These are phyloP conservation scores for Kluyveromyces sp. DNA, from an alignment of 1,139 yeast genomes.

Conservation along the genomic window DNA sequence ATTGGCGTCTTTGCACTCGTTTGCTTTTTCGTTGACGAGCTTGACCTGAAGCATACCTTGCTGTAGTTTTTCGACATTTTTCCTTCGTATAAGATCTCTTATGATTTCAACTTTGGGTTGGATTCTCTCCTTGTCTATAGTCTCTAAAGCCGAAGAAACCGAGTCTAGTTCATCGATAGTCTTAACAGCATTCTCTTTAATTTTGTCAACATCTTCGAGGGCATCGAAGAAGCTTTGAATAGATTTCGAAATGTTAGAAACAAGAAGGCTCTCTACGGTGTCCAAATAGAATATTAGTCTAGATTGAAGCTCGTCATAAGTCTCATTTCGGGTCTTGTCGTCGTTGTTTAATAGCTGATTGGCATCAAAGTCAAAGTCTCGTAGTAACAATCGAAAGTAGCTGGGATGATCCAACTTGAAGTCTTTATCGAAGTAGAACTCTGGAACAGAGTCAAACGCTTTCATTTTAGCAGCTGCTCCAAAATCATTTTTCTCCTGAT, in stretches of 20 bases:
- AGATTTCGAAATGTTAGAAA: constrained; percentile 76
- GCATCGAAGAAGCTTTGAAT: constrained; percentile 82
- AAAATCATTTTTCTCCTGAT: constrained; percentile 14
- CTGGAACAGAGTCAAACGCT: constrained; percentile 45
- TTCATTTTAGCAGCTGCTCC: constrained; percentile 9
- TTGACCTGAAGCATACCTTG: constrained; percentile 60
- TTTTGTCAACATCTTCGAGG: constrained; percentile 60
- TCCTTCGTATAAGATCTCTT: constrained; percentile 45
- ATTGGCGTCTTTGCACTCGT: constrained; percentile 46
- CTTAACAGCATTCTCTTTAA: constrained; percentile 49
- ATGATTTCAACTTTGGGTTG: constrained; percentile 48
- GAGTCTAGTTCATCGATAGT: constrained; percentile 45
- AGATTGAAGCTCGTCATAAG: constrained; percentile 60
- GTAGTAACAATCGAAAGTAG: constrained; percentile 63
- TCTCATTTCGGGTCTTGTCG: constrained; percentile 17
- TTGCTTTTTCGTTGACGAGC: constrained; percentile 42
- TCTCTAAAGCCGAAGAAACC: constrained; percentile 39
- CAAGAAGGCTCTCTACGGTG: constrained; percentile 71
- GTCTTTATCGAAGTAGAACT: constrained; percentile 55
- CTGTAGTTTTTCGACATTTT: constrained; percentile 57
- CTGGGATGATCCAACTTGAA: constrained; percentile 88
- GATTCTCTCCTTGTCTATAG: constrained; percentile 46
- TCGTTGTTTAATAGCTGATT: constrained; percentile 24
- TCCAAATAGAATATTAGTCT: constrained; percentile 78
- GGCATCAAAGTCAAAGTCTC: constrained; percentile 27